Evolutionary conservation across 495 filamentous ascomycete species (phyloP).

Genomic region (Penicillium verhagenii): DNA sequence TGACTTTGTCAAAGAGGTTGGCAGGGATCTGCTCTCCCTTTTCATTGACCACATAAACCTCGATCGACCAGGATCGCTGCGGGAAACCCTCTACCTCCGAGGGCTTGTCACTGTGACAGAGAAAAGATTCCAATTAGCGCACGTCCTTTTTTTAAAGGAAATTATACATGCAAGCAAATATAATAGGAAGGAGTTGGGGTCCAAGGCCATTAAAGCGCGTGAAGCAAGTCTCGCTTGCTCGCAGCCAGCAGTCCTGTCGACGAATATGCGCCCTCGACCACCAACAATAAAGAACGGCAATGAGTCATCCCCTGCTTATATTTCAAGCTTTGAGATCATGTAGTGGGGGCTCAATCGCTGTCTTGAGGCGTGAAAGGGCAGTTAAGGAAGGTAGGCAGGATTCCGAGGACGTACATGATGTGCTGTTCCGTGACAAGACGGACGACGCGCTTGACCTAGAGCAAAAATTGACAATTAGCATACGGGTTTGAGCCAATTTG

Average conservation of each 20-base stretch:
- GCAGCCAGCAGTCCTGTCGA: background rate
- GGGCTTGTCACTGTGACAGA: conserved; percentile 53
- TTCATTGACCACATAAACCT: conserved; percentile 59
- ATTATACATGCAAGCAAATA: background rate
- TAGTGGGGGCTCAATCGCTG: conserved; percentile 4
- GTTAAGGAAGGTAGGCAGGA: conserved; percentile 6
- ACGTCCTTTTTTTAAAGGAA: background rate
- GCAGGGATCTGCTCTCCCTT: conserved; percentile 69
- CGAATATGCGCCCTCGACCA: background rate
- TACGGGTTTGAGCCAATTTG: no score
- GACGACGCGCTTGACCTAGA: conserved; percentile 78
- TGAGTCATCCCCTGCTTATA: background rate
- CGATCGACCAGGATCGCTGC: conserved; percentile 71
- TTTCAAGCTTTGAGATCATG: background rate
- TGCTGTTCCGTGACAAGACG: conserved; percentile 91
- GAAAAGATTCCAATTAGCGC: conserved; percentile 4
- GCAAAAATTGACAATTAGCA: conserved; percentile 3
- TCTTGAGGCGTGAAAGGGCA: background rate
- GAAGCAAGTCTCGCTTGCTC: background rate
- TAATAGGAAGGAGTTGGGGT: background rate
- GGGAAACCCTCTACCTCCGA: conserved; percentile 84
- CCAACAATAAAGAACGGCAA: background rate
- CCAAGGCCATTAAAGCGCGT: background rate
- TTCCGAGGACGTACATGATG: conserved; percentile 65
- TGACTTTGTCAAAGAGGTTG: conserved; percentile 83